Conservation (phyloP, 2,329 filamentous ascomycete genomes). For the Trichophyton equinum region DNA sequence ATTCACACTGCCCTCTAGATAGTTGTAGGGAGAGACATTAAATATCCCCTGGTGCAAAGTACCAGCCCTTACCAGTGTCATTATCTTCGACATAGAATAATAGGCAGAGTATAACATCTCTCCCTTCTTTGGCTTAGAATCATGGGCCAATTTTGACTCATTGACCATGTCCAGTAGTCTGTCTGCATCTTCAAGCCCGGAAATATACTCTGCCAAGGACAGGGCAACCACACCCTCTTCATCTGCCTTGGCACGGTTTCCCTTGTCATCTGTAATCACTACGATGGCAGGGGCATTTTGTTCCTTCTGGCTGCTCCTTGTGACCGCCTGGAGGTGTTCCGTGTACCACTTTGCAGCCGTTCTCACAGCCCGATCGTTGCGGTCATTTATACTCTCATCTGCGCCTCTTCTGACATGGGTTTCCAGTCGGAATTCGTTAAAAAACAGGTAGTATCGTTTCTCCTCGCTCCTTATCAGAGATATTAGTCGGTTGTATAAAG, state of each 20-base stretch:
- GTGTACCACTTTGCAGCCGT: slow-evolving; percentile 81
- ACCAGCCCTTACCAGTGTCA: slow-evolving; percentile 81
- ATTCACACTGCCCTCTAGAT: slow-evolving; percentile 83
- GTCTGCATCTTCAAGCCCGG: slow-evolving; percentile 68
- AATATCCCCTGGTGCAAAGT: slow-evolving; percentile 89
- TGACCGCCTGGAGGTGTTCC: slow-evolving; percentile 56
- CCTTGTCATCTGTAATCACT: slow-evolving; percentile 87
- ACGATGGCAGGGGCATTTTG: slow-evolving; percentile 62
- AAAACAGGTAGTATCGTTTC: slow-evolving; percentile 97
- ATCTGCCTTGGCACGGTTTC: slow-evolving; percentile 72
- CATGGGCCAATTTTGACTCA: slow-evolving; percentile 57
- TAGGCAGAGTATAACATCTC: slow-evolving; percentile 81
- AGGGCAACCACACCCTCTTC: slow-evolving; percentile 58
- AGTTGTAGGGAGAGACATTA: slow-evolving; percentile 96
- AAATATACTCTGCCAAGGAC: slow-evolving; percentile 66
- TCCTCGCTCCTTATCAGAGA: slow-evolving; percentile 87
- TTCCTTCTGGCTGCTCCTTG: slow-evolving; percentile 41
- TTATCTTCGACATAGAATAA: slow-evolving; percentile 77
- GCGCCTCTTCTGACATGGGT: slow-evolving; percentile 65
- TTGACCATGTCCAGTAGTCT: slow-evolving; percentile 87
- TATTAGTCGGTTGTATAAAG: slow-evolving; percentile 86
- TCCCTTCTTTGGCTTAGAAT: slow-evolving; percentile 51
- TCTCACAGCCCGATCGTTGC: slow-evolving; percentile 86
- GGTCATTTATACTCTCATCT: slow-evolving; percentile 86
- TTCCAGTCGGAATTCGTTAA: slow-evolving; percentile 93